Evolutionary conservation across 2,329 filamentous ascomycete species (phyloP), one percentile per base, ranked within the genome.

Genomic region (Aspergillus calidoustus): DNA sequence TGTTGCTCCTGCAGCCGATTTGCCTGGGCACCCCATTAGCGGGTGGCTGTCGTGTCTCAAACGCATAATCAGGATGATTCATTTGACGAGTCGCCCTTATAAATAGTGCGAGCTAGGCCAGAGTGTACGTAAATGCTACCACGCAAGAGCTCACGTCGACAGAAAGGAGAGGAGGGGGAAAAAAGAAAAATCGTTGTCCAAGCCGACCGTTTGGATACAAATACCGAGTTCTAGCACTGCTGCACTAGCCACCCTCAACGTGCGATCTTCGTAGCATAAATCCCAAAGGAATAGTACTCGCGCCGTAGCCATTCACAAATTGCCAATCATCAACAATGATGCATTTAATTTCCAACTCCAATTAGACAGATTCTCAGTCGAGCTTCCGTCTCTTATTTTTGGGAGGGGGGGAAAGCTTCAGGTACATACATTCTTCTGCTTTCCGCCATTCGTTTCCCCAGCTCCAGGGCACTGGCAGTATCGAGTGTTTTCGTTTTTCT

Each of bases 1-100:
- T 65, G 64, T 54, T 59, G 47, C 56, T 44, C 3, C 25, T 30
- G 57, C 41, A 52, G 54, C 52, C 54, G 63, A 59, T 64, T 66
- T 47, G 59, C 55, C 59, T 60, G 60, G 60, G 56, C 19, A 19
- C 59, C 48, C 54, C 55, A 59, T 62, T 59, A 53, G 62, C 61
- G 59, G 54, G 59, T 60, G 48, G 58, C 48, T 60, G 65, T 68
- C 61, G 66, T 68, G 66, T 67, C 65, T 68, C 63, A 67, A 61
- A 51, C 54, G 49, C 61, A 61, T 52, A 55, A 61, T 61, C 61
- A 64, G 61, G 58, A 61, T 64, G 50, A 58, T 64, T 59, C 55
- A 58, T 61, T 61, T 50, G 58, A 48, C 49, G 34, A 56, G 44
- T 44, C 31, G 41, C 13, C 53, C 46, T 58, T 54, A 49, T 52